These are phyloP conservation scores for Leptodontidium sp. DNA, from an alignment of 2,329 filamentous ascomycete genomes.

Conservation along the genomic window DNA sequence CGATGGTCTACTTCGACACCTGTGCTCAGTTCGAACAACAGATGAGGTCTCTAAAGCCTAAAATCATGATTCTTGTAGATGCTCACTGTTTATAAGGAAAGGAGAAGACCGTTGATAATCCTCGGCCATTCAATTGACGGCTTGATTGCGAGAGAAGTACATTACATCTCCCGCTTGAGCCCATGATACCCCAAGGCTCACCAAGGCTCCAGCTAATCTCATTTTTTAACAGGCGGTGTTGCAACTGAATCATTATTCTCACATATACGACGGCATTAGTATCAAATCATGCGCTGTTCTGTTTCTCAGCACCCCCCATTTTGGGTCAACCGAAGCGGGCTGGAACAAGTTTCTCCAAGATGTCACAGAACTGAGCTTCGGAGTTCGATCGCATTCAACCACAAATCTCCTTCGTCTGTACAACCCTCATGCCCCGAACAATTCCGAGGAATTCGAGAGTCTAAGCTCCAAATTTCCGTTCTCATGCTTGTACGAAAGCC, in stretches of 20 bases:
- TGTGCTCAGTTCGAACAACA: not conserved
- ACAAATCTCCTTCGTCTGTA: not conserved
- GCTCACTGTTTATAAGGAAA: not conserved
- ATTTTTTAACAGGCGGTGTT: not conserved
- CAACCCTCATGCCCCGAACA: not conserved
- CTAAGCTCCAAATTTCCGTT: not conserved
- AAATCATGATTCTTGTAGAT: too few species aligned
- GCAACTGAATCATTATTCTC: not conserved
- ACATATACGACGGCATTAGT: not conserved
- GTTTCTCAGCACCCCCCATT: constrained; percentile 15
- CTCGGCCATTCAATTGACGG: constrained; percentile 9
- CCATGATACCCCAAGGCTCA: not conserved
- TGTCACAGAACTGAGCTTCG: constrained; percentile 2
- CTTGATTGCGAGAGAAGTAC: constrained; percentile 15
- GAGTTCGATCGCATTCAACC: not conserved
- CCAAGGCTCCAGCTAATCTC: not conserved
- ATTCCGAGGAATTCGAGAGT: not conserved
- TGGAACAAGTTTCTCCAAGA: constrained; percentile 5
- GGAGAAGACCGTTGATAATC: constrained; percentile 1
- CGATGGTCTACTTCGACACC: not conserved
- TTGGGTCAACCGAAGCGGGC: not conserved
- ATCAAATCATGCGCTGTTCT: constrained; percentile 2
- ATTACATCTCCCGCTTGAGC: not conserved
- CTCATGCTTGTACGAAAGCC: not conserved
- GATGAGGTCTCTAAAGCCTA: not conserved